phyloP scores from a whole-genome alignment of 495 filamentous ascomycete genomes.

The Mytilinidion resinicola region DNA sequence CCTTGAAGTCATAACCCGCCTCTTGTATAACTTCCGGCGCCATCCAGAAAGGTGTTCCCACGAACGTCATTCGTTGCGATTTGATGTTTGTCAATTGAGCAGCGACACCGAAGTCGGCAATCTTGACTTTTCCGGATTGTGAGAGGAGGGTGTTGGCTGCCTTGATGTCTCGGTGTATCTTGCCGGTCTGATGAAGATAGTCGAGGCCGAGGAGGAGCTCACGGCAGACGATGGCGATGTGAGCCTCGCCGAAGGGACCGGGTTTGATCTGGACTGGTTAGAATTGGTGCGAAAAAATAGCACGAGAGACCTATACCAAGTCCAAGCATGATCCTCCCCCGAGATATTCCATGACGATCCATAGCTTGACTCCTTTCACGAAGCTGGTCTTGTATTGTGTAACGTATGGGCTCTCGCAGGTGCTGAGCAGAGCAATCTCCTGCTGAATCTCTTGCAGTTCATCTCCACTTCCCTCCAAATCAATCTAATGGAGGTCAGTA shows the following conservation, averaged over 20 bases:
- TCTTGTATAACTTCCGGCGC: conserved; percentile 97
- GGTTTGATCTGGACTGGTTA: conserved; percentile 68
- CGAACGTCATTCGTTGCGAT: conserved; percentile 95
- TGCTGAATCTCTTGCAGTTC: conserved; percentile 97
- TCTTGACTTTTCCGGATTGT: conserved; percentile 84
- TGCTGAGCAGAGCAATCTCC: conserved; percentile 91
- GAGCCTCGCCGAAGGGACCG: conserved; percentile 80
- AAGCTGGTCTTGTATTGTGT: conserved; percentile 97
- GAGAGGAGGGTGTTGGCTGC: conserved; percentile 88
- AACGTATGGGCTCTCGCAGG: conserved; percentile 86
- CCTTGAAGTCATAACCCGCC: conserved; percentile 92
- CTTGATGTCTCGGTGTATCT: conserved; percentile 95
- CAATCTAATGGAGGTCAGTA: conserved; percentile 56
- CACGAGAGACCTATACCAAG: conserved; percentile 49
- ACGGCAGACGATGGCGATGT: conserved; percentile 91
- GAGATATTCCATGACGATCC: conserved; percentile 99
- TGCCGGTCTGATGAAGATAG: conserved; percentile 89
- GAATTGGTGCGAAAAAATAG: background rate
- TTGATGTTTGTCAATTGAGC: conserved; percentile 96
- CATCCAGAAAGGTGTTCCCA: conserved; percentile 99
- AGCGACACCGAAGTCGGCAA: conserved; percentile 96
- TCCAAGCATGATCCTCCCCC: conserved; percentile 92
- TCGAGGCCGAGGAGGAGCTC: conserved; percentile 86
- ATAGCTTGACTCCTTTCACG: conserved; percentile 87
- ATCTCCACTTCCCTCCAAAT: conserved; percentile 95